These are phyloP conservation scores for Knoxia roxburghii DNA, from an alignment of 257 asterid genomes.

Conservation along the genomic window DNA sequence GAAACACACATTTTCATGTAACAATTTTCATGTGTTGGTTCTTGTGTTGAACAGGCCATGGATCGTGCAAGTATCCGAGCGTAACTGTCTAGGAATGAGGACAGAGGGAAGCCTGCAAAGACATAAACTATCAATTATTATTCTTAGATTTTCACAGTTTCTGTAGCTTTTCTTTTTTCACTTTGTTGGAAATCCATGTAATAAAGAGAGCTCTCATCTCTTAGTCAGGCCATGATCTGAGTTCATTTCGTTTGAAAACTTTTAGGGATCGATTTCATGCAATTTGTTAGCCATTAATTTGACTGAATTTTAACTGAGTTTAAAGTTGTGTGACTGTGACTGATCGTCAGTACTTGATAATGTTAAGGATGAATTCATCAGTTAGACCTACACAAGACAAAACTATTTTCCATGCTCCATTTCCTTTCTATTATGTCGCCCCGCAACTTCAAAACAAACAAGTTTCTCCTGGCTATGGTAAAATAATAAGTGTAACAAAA, in stretches of 20 bases:
- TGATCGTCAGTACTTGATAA: background rate
- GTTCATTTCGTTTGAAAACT: background rate
- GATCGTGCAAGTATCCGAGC: conserved; percentile 50
- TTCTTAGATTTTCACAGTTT: background rate
- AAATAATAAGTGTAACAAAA: too few relatives aligned
- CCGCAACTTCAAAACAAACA: background rate
- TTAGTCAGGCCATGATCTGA: background rate
- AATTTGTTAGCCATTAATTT: background rate
- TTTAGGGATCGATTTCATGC: background rate
- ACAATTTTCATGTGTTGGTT: too few relatives aligned
- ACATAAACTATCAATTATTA: background rate
- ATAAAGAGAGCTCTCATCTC: background rate
- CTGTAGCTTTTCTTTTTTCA: background rate
- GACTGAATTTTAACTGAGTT: background rate
- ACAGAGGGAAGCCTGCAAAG: background rate
- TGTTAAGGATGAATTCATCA: background rate
- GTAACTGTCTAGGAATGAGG: conserved; percentile 30
- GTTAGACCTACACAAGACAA: too few relatives aligned
- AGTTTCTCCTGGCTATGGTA: background rate
- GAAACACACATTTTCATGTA: too few relatives aligned
- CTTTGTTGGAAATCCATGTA: background rate
- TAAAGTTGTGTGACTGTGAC: too few relatives aligned
- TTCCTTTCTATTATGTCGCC: background rate
- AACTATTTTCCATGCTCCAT: background rate
- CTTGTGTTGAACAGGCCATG: conserved; percentile 42